Conservation (phyloP, 2,329 filamentous ascomycete species). For the Alternaria gaisen region DNA sequence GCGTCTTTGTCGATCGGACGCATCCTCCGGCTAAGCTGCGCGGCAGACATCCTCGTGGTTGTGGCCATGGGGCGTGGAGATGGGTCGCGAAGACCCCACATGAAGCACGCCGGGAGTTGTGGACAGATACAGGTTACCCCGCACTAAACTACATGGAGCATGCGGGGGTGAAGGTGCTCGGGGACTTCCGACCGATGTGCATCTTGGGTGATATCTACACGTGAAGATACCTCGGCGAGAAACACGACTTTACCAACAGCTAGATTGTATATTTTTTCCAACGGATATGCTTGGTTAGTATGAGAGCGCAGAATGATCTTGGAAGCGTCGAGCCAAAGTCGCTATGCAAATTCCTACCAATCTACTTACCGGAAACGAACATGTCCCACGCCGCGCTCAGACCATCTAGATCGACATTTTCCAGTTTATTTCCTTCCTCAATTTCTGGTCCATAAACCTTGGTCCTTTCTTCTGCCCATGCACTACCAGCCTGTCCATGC, state of each 20-base stretch:
- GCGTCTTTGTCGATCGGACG: neutral
- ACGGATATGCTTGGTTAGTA: too few relatives aligned
- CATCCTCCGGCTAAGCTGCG: constrained; percentile 3
- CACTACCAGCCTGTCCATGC: constrained; percentile 19
- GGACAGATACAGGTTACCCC: constrained; percentile 8
- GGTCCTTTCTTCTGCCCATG: constrained; percentile 8
- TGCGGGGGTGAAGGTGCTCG: constrained; percentile 21
- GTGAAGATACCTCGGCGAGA: neutral
- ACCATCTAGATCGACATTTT: too few relatives aligned
- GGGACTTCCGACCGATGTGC: neutral
- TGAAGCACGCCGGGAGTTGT: constrained; percentile 8
- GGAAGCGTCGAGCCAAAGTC: neutral
- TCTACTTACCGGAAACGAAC: constrained; percentile 25
- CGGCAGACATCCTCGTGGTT: neutral
- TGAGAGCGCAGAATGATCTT: neutral
- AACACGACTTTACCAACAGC: neutral
- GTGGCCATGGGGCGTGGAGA: constrained; percentile 9
- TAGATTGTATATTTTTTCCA: neutral
- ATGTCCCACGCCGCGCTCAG: constrained; percentile 33
- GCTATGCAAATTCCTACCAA: neutral
- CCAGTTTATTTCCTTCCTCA: constrained; percentile 1
- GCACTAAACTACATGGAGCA: constrained; percentile 15
- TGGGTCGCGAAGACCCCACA: constrained; percentile 18
- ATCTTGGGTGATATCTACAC: neutral
- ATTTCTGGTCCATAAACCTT: constrained; percentile 17